phyloP scores from a whole-genome alignment of 1,139 yeast genomes.

The Sugiyamaella castrensis region DNA sequence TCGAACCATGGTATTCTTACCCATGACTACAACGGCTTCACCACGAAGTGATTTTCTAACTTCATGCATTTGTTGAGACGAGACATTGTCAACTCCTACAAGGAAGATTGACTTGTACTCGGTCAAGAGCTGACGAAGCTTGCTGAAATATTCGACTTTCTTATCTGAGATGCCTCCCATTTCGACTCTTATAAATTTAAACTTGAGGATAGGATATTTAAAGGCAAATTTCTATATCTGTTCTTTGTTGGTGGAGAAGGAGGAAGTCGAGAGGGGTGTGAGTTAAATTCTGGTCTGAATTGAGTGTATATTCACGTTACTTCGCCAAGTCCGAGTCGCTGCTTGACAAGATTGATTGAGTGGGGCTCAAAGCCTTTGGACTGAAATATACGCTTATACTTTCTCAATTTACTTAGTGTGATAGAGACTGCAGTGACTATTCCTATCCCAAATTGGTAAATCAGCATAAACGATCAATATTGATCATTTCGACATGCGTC shows the following conservation, averaged over 20 bases:
- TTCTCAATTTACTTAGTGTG: too few relatives aligned
- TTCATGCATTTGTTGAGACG: constrained; percentile 99
- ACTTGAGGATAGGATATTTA: constrained; percentile 90
- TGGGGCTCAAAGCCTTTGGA: too few relatives aligned
- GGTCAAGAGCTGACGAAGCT: constrained; percentile 92
- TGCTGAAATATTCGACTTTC: constrained; percentile 91
- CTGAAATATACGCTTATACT: too few relatives aligned
- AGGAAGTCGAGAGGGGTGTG: neutral
- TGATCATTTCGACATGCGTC: too few relatives aligned
- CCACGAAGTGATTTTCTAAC: constrained; percentile 96
- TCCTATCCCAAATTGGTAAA: too few relatives aligned
- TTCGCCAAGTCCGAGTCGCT: too few relatives aligned
- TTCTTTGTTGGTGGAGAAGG: neutral
- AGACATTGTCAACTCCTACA: constrained; percentile 99
- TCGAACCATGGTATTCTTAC: constrained; percentile 99
- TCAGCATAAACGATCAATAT: too few relatives aligned
- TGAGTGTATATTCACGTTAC: too few relatives aligned
- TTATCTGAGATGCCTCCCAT: constrained; percentile 99
- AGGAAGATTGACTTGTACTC: constrained; percentile 97
- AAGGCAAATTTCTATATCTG: constrained; percentile 47
- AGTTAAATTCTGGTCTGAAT: too few relatives aligned
- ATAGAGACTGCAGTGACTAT: too few relatives aligned
- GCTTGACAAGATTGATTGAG: too few relatives aligned
- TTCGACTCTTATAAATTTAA: constrained; percentile 62
- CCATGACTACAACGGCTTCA: constrained; percentile 94